Percentiles rank a stretch among this genome's conserved stretches.
Conservation (phyloP, 495 filamentous ascomycete genomes). For the Podospora comata region DNA sequence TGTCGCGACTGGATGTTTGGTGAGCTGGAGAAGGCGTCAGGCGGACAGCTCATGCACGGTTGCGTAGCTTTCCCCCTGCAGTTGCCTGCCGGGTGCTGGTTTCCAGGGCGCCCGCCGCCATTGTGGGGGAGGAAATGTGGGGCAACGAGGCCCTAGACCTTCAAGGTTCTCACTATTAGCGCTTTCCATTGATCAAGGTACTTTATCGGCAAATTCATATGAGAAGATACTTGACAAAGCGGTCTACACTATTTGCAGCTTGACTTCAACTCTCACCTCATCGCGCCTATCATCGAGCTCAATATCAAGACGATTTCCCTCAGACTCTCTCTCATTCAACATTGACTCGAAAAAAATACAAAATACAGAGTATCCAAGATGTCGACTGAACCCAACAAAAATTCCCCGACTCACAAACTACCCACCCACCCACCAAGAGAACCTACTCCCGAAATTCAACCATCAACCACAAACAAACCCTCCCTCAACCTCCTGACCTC, state of each 20-base stretch:
- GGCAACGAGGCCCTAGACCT: neutral
- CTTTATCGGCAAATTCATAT: neutral
- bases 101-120: neutral
- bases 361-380: neutral
- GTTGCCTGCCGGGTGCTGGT: neutral
- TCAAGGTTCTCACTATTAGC: constrained; percentile 4
- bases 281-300: neutral
- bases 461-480: constrained; percentile 21
- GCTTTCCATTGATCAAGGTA: neutral
- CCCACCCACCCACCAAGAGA: neutral
- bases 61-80: neutral
- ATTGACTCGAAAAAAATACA: neutral
- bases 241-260: neutral
- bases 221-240: neutral
- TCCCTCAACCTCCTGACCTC: constrained; percentile 26
- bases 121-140: neutral
- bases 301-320: neutral
- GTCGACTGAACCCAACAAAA: neutral
- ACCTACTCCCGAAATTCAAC: neutral
- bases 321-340: neutral
- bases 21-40: neutral
- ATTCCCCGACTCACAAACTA: neutral
- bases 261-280: neutral
- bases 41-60: neutral
- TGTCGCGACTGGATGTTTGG: neutral